Conservation (phyloP, 257 asterid genomes). For the Nyctanthes arbortristis region DNA sequence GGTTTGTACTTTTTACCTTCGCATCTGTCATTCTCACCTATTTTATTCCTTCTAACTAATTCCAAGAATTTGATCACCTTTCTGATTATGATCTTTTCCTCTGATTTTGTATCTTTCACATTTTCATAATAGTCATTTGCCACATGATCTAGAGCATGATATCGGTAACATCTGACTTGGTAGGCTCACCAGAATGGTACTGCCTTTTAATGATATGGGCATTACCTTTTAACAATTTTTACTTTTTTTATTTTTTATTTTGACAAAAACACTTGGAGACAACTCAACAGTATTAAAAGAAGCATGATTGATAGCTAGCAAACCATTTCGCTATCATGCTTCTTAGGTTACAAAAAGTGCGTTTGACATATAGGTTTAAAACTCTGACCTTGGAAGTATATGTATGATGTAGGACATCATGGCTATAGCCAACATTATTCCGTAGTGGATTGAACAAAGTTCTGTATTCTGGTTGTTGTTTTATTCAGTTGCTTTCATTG, state of each 20-base stretch:
- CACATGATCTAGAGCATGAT: conserved; percentile 6
- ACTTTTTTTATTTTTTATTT: not conserved
- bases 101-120: conserved; percentile 4
- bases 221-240: conserved; percentile 13
- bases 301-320: not conserved
- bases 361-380: not conserved
- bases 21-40: conserved; percentile 1
- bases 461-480: conserved; percentile 16
- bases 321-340: conserved; percentile 10
- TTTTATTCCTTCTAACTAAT: conserved; percentile 22
- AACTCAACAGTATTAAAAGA: conserved; percentile 9
- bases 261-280: not conserved
- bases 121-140: not conserved
- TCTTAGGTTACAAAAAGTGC: conserved; percentile 8
- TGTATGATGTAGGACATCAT: not conserved
- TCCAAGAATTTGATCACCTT: not conserved
- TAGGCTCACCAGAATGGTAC: not conserved
- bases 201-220: conserved; percentile 13
- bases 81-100: not conserved
- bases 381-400: not conserved
- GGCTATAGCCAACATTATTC: not conserved
- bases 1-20: conserved; percentile 43
- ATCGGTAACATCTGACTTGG: conserved; percentile 6
- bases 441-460: conserved; percentile 6
- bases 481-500: conserved; percentile 16